Evolutionary conservation across 306 rosid genomes (phyloP).

Genomic region (Cicer arietinum): DNA sequence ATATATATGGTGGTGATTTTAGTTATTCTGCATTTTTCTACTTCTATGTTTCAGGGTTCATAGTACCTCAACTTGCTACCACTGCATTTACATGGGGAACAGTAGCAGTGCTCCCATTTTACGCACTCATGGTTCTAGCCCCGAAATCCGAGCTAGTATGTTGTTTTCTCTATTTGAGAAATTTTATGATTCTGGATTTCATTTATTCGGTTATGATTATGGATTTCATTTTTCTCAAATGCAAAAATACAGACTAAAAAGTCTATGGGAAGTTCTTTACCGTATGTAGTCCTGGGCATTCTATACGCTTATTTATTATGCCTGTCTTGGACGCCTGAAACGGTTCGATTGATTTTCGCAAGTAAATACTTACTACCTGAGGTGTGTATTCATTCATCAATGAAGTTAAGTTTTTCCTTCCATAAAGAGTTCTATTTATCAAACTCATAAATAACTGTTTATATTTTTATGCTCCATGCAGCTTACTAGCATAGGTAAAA

Average conservation of each 20-base stretch:
- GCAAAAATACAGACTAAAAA: slow-evolving; percentile 69
- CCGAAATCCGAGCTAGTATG: slow-evolving; percentile 84
- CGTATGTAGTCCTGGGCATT: slow-evolving; percentile 74
- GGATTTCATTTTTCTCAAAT: slow-evolving; percentile 41
- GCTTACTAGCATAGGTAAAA: slow-evolving; percentile 78
- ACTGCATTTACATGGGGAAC: slow-evolving; percentile 82
- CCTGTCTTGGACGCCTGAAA: slow-evolving; percentile 95
- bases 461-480: slow-evolving; percentile 50
- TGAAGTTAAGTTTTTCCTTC: slow-evolving; percentile 40
- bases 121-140: slow-evolving; percentile 91
- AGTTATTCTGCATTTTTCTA: slow-evolving; percentile 13
- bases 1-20: background rate
- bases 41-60: slow-evolving; percentile 64
- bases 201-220: background rate
- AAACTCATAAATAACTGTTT: slow-evolving; percentile 1
- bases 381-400: slow-evolving; percentile 58
- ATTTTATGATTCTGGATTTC: slow-evolving; percentile 5
- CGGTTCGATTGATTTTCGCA: slow-evolving; percentile 69
- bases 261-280: slow-evolving; percentile 74
- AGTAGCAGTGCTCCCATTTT: slow-evolving; percentile 90
- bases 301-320: slow-evolving; percentile 84
- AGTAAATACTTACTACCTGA: slow-evolving; percentile 90
- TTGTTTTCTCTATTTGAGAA: slow-evolving; percentile 35
- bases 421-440: slow-evolving; percentile 16
- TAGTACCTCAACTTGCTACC: slow-evolving; percentile 72